These are phyloP conservation scores for Penicillium sp. DNA, from an alignment of 2,329 filamentous ascomycete species.

Conservation along the genomic window DNA sequence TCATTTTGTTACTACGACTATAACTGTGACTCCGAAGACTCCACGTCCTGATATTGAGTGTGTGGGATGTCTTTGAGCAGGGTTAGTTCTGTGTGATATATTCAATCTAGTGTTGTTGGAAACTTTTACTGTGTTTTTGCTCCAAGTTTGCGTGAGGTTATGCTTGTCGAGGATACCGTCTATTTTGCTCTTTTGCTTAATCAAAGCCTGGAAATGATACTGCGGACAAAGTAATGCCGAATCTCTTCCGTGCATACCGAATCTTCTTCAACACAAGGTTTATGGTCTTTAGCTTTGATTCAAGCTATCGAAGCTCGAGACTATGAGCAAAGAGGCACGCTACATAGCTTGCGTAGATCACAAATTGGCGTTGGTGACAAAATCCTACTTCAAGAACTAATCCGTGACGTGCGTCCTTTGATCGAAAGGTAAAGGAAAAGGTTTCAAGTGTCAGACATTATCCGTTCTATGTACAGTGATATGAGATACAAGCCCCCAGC, in stretches of 20 bases:
- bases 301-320: background rate
- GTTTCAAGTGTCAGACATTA: background rate
- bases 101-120: too few species aligned
- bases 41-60: background rate
- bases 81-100: background rate
- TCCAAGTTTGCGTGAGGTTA: too few species aligned
- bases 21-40: background rate
- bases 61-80: background rate
- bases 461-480: background rate
- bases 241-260: too few species aligned
- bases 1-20: background rate
- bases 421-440: background rate
- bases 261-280: too few species aligned
- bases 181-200: background rate
- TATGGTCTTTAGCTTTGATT: background rate
- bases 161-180: background rate
- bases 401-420: background rate
- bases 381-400: background rate
- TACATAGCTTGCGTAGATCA: background rate
- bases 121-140: too few species aligned
- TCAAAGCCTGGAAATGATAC: background rate
- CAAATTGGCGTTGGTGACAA: background rate
- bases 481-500: background rate
- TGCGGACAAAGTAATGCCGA: background rate
- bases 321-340: background rate